A percentile compares a stretch with the other conserved stretches of the same genome.
These are phyloP conservation scores for Boechera divaricarpa DNA, from an alignment of 345 rosid species.

Conservation along the genomic window DNA sequence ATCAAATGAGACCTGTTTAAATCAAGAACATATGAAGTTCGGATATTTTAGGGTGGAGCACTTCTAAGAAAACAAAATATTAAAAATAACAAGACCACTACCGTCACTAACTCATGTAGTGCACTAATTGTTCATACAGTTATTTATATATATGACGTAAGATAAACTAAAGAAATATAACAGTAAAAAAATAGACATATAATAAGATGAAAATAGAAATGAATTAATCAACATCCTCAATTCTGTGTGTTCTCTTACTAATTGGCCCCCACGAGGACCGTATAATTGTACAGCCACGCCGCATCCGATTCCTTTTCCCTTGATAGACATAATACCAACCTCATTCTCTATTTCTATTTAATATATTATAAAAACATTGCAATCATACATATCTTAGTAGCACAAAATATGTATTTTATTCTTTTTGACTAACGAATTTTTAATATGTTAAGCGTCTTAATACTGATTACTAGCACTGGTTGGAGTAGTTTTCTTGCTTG, in stretches of 20 bases:
- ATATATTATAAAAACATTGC: background rate
- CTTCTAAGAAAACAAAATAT: background rate
- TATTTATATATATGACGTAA: conserved; percentile 2
- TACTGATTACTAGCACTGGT: background rate
- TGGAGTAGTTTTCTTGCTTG: background rate
- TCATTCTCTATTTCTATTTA: background rate
- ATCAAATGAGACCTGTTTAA: background rate
- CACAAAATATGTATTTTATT: background rate
- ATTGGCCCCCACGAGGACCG: conserved; percentile 39
- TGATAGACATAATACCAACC: conserved; percentile 2
- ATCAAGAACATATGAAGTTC: background rate
- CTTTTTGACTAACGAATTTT: background rate
- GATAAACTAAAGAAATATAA: background rate
- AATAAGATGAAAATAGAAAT: conserved; percentile 16
- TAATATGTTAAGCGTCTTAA: background rate
- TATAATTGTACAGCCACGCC: conserved; percentile 37
- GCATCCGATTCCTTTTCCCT: conserved; percentile 37
- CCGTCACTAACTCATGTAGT: conserved; percentile 7
- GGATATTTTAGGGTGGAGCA: background rate
- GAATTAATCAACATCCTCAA: conserved; percentile 21
- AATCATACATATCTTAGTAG: background rate
- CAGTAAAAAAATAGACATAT: background rate
- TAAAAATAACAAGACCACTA: background rate
- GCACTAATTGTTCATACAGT: conserved; percentile 11
- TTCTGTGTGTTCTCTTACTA: conserved; percentile 5